A percentile compares a stretch with the other conserved stretches of the same genome.
Conservation (phyloP, 2,329 filamentous ascomycete genomes). For the Nakataea oryzae region DNA sequence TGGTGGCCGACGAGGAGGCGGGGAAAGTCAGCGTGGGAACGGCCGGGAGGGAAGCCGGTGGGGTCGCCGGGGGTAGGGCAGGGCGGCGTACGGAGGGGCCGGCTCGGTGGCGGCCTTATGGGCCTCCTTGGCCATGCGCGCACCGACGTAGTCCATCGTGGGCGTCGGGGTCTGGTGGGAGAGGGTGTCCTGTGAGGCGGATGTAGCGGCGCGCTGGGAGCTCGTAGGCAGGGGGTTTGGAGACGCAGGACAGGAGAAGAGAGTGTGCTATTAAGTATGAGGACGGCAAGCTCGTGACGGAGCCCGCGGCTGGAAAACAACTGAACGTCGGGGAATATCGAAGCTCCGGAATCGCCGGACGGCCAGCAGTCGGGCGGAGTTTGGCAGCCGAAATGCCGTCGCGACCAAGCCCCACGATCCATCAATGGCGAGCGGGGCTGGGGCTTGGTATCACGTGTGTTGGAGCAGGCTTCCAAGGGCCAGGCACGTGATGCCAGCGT, state of each 20-base stretch:
- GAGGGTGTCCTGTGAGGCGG: neutral
- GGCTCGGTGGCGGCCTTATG: constrained; percentile 22
- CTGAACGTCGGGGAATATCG: neutral
- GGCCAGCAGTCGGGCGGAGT: neutral
- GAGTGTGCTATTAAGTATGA: neutral
- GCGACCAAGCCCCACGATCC: neutral
- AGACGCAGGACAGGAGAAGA: neutral
- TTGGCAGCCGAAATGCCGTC: neutral
- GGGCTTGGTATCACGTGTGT: neutral
- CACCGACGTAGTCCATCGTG: constrained; percentile 47
- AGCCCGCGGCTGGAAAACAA: neutral
- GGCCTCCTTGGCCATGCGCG: constrained; percentile 43
- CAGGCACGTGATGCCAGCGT: too few species aligned
- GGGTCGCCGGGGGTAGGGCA: neutral
- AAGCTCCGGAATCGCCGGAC: neutral
- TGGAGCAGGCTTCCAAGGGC: too few species aligned
- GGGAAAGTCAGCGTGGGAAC: neutral
- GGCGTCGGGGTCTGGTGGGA: constrained; percentile 20
- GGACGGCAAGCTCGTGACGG: neutral
- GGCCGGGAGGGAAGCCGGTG: neutral
- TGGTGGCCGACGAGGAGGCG: neutral
- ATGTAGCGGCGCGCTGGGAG: neutral
- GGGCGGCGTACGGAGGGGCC: constrained; percentile 16
- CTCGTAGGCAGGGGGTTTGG: neutral
- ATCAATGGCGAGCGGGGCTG: neutral